Percentiles rank a stretch among this genome's conserved stretches.
Evolutionary conservation across 257 asterid genomes (phyloP).

Genomic region (Gardenia jasminoides): DNA sequence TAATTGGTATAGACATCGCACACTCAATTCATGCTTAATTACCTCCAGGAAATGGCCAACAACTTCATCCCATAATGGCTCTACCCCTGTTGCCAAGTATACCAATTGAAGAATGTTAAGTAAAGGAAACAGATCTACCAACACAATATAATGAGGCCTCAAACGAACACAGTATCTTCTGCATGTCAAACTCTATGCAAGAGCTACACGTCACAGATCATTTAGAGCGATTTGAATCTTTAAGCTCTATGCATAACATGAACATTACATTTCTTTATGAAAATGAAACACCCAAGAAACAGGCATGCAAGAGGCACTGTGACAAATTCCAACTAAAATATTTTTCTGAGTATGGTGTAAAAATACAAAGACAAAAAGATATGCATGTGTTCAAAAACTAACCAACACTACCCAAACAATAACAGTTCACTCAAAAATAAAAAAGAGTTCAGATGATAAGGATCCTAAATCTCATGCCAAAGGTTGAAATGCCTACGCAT

Average conservation of each 20-base stretch:
- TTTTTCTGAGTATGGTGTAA: background rate
- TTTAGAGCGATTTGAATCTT: background rate
- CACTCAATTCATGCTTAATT: slow-evolving; percentile 19
- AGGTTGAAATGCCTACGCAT: background rate
- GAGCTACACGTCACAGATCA: background rate
- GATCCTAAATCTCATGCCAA: too few species aligned
- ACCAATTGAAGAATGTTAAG: background rate
- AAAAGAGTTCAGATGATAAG: background rate
- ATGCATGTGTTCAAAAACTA: background rate
- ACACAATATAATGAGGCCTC: background rate
- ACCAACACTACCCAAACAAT: background rate
- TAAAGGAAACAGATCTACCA: background rate
- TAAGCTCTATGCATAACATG: background rate
- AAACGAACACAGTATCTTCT: background rate
- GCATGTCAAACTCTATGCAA: background rate
- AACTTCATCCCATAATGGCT: slow-evolving; percentile 88
- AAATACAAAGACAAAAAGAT: background rate
- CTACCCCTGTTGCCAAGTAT: slow-evolving; percentile 66
- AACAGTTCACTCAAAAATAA: background rate
- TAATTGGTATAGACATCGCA: background rate
- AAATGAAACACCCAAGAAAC: background rate
- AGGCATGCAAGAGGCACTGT: background rate
- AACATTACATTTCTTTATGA: background rate
- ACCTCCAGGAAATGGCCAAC: slow-evolving; percentile 92
- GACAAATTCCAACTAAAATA: background rate